Evolutionary conservation across 176 grass and related monocot genomes (phyloP).

Genomic region (Cenchrus americanus): DNA sequence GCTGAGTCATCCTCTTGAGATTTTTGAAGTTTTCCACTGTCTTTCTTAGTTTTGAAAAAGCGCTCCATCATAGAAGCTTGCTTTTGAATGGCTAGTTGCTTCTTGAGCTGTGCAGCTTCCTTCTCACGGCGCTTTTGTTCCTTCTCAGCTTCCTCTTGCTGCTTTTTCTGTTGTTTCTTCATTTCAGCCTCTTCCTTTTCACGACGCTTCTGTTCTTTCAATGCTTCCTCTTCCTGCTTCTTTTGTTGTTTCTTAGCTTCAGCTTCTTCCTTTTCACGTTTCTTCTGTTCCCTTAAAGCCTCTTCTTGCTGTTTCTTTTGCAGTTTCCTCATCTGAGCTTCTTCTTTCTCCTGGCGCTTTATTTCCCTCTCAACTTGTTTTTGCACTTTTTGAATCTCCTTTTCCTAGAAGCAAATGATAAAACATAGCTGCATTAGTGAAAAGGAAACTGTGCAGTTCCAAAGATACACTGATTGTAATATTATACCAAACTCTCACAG

Average conservation of each 20-base stretch:
- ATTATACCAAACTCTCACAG: neutral
- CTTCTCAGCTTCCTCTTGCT: slow-evolving; percentile 81
- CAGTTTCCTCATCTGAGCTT: slow-evolving; percentile 59
- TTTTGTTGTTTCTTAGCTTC: slow-evolving; percentile 76
- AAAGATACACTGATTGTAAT: neutral
- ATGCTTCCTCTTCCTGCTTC: slow-evolving; percentile 71
- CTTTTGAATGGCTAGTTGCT: slow-evolving; percentile 69
- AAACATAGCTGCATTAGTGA: neutral
- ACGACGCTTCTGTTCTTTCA: slow-evolving; percentile 72
- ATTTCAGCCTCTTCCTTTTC: slow-evolving; percentile 91
- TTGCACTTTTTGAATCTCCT: slow-evolving; percentile 44
- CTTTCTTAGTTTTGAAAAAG: slow-evolving; percentile 82
- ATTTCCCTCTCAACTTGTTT: slow-evolving; percentile 56
- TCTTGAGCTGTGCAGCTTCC: slow-evolving; percentile 78
- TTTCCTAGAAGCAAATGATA: slow-evolving; percentile 38
- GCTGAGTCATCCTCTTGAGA: slow-evolving; percentile 43
- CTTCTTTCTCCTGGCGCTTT: slow-evolving; percentile 72
- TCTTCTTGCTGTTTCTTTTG: slow-evolving; percentile 61
- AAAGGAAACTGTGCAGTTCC: neutral
- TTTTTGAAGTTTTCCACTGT: slow-evolving; percentile 45
- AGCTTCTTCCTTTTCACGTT: slow-evolving; percentile 70
- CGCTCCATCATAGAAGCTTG: slow-evolving; percentile 93
- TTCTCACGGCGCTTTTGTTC: slow-evolving; percentile 83
- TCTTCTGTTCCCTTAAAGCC: slow-evolving; percentile 63
- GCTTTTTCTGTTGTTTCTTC: slow-evolving; percentile 79